These are phyloP conservation scores for Leccinum barrowsii DNA, from an alignment of 768 basidiomycete genomes.

Conservation along the genomic window DNA sequence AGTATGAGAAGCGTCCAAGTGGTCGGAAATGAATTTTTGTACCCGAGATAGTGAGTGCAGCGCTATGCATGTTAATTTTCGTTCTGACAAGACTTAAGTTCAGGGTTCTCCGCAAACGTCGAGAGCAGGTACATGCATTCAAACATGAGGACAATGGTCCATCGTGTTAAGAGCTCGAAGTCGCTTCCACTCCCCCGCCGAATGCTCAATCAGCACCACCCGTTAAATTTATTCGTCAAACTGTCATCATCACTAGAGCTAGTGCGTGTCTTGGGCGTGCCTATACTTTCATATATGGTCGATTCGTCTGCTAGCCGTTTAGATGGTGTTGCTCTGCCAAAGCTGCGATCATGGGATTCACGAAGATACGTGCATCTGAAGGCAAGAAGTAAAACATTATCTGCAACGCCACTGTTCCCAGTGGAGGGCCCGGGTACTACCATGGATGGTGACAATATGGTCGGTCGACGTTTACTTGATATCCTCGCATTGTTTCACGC, in stretches of 20 bases:
- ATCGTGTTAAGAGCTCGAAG: constrained; percentile 47
- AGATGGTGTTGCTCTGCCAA: constrained; percentile 86
- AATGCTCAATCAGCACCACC: constrained; percentile 68
- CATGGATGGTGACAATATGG: constrained; percentile 86
- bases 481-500: background rate
- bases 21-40: constrained; percentile 82
- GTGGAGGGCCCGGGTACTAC: constrained; percentile 68
- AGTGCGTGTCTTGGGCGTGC: constrained; percentile 87
- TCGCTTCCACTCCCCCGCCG: constrained; percentile 54
- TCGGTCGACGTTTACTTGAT: constrained; percentile 19
- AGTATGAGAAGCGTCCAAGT: constrained; percentile 58
- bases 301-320: constrained; percentile 65
- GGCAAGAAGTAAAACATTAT: constrained; percentile 89
- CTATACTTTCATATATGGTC: constrained; percentile 50
- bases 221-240: constrained; percentile 84
- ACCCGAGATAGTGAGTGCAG: constrained; percentile 59
- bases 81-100: constrained; percentile 42
- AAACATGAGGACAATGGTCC: background rate
- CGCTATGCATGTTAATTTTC: background rate
- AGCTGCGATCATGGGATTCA: constrained; percentile 85
- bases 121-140: constrained; percentile 45
- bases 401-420: constrained; percentile 83
- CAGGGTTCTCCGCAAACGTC: constrained; percentile 57
- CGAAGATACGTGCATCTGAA: constrained; percentile 71
- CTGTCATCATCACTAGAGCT: constrained; percentile 50